Base-by-base conservation (phyloP, 768 basidiomycete genomes). In the Leucocoprinus sp. region DNA sequence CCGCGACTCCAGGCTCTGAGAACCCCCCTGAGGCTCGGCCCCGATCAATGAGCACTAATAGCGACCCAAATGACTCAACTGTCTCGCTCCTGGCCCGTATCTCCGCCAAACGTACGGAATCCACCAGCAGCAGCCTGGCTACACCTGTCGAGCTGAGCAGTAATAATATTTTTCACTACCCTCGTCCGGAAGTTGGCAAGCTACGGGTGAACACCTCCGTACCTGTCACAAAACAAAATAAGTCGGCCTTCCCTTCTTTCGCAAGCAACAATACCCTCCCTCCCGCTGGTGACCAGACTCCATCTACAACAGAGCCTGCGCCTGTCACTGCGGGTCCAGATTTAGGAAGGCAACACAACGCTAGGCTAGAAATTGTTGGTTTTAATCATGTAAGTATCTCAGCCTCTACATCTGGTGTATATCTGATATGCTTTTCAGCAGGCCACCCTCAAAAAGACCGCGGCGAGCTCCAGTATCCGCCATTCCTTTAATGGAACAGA, bases 271-370 rank as follows among this genome's bases (percentile, higher is more conserved):
- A 78, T 12, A 72, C 81, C 37, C 62, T 84, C 33, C 61, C 80
- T 43, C 74, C 74, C 15, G 64, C 76, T 11, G 70, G 72, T 37
- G 84, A 84, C 36, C 78, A 77, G 39, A 62, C 73, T 21, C 64
- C 74, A 15, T 70, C 75, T 48, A n/a, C 11, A 5, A 78, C 84
- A 59, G 84, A 83, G 17, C 85, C 86, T 46, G 82, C 80, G 39
- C 88, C 87, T 27, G 75, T 87, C 50, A 91, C 87, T 48, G 87
- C 87, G 47, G 88, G 86, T 40, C 88, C 87, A 52, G 87, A 90
- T 63, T 69, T 91, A 35, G 87, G 88, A 55, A 72, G 88, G 55
- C 83, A 87, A 56, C 80, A 77, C 56, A 74, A 74, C 53, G 74
- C 79, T 17, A 73, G 85, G 33, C 60, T 79, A 54, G 85, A 84